Evolutionary conservation across 192 early-diverging fungal species (phyloP), one percentile per base, ranked within the genome.

Genomic region (Spinellus fusiger): DNA sequence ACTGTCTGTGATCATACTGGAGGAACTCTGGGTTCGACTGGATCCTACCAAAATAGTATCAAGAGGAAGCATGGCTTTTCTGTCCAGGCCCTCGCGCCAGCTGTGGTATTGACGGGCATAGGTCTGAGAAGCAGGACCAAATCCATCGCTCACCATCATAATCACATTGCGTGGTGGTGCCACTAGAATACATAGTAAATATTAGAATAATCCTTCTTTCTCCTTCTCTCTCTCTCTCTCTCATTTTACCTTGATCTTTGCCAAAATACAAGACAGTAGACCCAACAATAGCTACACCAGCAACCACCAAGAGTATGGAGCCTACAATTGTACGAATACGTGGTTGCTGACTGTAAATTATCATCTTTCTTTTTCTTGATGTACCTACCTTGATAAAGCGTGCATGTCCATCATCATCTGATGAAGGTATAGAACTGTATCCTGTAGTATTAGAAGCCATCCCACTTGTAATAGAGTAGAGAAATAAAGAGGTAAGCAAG

Each of bases 121-220:
- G 6, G 83, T 69, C 49, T 83, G 79, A 7, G 80, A 81, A 0
- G 84, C 73, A 31, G 76, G 55, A 6, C 84, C 84, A 62, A 86
- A 84, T 0, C 83, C 83, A 59, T 86, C 84, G 0, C 80, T 79
- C 8, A 84, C 66, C 78, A 84, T 84, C 31, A 86, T 72, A 5
- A 86, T 79, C 12, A 86, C 64, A 55, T 77, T 83, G 23, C 44
- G 54, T 23, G 38, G 48, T 3, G 47, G 47, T 22, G 4, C 46
- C 40, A 23, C 18, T 26, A 35, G 10, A 8, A 47, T 27, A 28
- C 25, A 29, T 27, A 33, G 51, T 55, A 18, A 31, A 31, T 33
- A 31, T 58, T 16, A 18, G 15, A 12, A 16, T 25, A 29, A 15
- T 34, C 25, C 25, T 34, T 31, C 33, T 48, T 55, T 18, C 10